phyloP scores from a whole-genome alignment of 2,329 filamentous ascomycete species.

The Pseudogymnoascus sp. region DNA sequence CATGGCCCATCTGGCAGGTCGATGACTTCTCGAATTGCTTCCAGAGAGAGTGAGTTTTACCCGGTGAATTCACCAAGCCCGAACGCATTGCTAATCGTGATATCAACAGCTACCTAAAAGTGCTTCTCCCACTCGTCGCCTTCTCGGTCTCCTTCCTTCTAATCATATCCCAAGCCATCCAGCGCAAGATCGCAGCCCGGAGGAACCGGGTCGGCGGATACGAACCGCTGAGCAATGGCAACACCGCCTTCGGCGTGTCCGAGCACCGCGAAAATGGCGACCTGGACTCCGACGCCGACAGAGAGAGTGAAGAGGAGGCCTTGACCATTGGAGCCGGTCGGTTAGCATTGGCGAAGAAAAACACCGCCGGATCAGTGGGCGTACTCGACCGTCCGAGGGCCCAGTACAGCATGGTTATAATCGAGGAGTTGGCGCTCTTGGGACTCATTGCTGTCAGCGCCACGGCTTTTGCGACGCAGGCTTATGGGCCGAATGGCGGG shows the following conservation, averaged over 20 bases:
- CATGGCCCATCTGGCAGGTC: constrained; percentile 41
- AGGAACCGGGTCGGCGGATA: constrained; percentile 43
- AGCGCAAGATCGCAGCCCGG: constrained; percentile 44
- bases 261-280: constrained; percentile 30
- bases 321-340: constrained; percentile 49
- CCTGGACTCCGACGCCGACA: constrained; percentile 42
- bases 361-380: constrained; percentile 54
- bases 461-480: constrained; percentile 50
- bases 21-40: constrained; percentile 59
- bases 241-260: constrained; percentile 31
- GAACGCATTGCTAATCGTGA: constrained; percentile 15
- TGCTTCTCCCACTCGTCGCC: constrained; percentile 66
- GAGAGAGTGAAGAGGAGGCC: constrained; percentile 38
- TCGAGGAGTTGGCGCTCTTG: constrained; percentile 69
- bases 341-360: constrained; percentile 49
- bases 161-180: constrained; percentile 50
- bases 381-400: constrained; percentile 68
- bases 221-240: constrained; percentile 40
- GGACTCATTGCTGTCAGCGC: constrained; percentile 64
- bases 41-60: constrained; percentile 52
- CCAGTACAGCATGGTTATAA: constrained; percentile 57
- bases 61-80: neutral
- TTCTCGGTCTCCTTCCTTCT: constrained; percentile 62
- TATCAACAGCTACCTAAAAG: constrained; percentile 60
- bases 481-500: constrained; percentile 49